Evolutionary conservation across 2,329 filamentous ascomycete species (phyloP).

Genomic region (Microthyrium microscopicum): DNA sequence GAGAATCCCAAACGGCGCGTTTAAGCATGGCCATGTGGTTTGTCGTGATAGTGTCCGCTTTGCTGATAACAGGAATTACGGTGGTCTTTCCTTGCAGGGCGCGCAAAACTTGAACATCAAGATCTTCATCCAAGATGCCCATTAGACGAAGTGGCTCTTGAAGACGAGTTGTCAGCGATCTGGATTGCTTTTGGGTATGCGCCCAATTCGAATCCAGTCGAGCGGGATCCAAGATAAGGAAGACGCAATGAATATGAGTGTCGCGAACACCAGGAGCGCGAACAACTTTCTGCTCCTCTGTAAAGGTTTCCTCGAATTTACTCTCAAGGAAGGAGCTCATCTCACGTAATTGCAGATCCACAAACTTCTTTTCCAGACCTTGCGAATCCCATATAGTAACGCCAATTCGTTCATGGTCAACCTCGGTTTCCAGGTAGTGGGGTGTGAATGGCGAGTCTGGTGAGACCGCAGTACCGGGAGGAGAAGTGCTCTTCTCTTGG

Average conservation of each 20-base stretch:
- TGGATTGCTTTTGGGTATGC: slow-evolving; percentile 43
- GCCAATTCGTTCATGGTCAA: slow-evolving; percentile 80
- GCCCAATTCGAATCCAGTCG: slow-evolving; percentile 67
- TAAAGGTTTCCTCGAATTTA: slow-evolving; percentile 96
- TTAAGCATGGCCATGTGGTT: slow-evolving; percentile 89
- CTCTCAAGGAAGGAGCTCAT: slow-evolving; percentile 87
- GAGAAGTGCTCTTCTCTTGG: slow-evolving; percentile 30
- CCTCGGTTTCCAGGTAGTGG: slow-evolving; percentile 85
- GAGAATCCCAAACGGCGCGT: slow-evolving; percentile 72
- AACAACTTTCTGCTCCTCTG: slow-evolving; percentile 93
- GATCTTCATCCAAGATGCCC: slow-evolving; percentile 66
- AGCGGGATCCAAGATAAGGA: slow-evolving; percentile 76
- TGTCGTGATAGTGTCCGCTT: slow-evolving; percentile 91
- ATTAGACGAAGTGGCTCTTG: slow-evolving; percentile 24
- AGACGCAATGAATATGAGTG: slow-evolving; percentile 93
- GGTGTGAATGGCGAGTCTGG: slow-evolving; percentile 50
- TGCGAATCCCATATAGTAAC: slow-evolving; percentile 94
- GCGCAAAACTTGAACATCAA: slow-evolving; percentile 80
- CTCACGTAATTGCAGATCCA: slow-evolving; percentile 84
- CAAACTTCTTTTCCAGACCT: slow-evolving; percentile 84
- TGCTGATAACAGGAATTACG: slow-evolving; percentile 87
- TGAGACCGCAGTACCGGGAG: slow-evolving; percentile 30
- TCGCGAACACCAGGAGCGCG: slow-evolving; percentile 84
- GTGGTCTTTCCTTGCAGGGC: slow-evolving; percentile 85
- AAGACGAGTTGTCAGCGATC: slow-evolving; percentile 24